phyloP scores from a whole-genome alignment of 768 basidiomycete genomes.

The Paxillus rubicundulus region DNA sequence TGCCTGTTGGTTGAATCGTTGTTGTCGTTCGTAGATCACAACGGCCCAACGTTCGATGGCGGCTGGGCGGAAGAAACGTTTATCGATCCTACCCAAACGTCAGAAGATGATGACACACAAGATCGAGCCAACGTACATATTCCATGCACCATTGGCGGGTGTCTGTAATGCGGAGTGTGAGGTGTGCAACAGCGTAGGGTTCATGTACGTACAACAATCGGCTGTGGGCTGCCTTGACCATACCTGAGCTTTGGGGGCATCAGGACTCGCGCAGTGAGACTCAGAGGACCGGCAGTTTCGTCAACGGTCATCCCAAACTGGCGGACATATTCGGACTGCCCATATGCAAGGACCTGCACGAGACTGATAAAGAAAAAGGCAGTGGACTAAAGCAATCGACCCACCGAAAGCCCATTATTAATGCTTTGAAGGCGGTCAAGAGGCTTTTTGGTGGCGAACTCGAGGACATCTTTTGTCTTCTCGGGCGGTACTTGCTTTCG shows the following conservation, averaged over 20 bases:
- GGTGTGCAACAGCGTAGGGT: background rate
- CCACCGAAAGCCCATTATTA: conserved; percentile 49
- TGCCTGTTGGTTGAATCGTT: conserved; percentile 50
- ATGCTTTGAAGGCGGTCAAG: conserved; percentile 56
- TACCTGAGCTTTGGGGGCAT: conserved; percentile 66
- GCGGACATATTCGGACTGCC: conserved; percentile 71
- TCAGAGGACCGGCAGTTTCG: conserved; percentile 48
- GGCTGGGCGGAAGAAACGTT: conserved; percentile 59
- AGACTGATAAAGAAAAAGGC: background rate
- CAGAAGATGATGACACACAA: background rate
- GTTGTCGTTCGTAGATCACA: conserved; percentile 61
- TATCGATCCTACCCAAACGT: conserved; percentile 55
- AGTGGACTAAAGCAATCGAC: background rate
- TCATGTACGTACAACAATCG: conserved; percentile 48
- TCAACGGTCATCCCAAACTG: conserved; percentile 70
- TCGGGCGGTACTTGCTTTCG: conserved; percentile 68
- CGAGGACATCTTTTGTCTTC: conserved; percentile 58
- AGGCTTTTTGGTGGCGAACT: conserved; percentile 67
- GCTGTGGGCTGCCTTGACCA: conserved; percentile 52
- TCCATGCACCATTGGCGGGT: conserved; percentile 73
- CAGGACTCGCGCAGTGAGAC: conserved; percentile 60
- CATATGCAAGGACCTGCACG: conserved; percentile 58
- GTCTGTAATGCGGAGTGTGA: conserved; percentile 34
- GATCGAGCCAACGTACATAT: conserved; percentile 49
- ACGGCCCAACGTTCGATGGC: conserved; percentile 59